Evolutionary conservation across 176 grass and related monocot genomes (phyloP).

Genomic region (Triticum monococcum): DNA sequence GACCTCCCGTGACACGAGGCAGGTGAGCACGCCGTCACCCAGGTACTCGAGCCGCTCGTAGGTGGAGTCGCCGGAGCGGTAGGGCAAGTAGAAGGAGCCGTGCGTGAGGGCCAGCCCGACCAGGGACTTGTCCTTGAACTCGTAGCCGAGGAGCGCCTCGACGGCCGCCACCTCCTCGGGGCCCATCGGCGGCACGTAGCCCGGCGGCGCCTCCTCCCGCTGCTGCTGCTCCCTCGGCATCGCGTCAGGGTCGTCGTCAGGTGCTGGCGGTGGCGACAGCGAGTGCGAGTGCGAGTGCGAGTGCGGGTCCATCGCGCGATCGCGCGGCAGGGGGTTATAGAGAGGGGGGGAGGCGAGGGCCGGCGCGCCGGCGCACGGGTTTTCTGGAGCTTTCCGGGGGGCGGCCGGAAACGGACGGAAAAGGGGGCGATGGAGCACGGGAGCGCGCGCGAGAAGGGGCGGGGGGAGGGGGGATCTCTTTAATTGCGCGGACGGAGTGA

Average conservation of each 20-base stretch:
- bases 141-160: conserved; percentile 55
- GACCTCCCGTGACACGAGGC: conserved; percentile 47
- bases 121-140: conserved; percentile 48
- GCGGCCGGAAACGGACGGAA: neutral
- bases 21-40: conserved; percentile 64
- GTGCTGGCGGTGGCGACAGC: neutral
- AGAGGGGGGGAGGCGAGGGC: neutral
- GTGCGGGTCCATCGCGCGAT: neutral
- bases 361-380: neutral
- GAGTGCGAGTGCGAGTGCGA: neutral
- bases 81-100: conserved; percentile 47
- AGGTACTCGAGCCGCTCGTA: conserved; percentile 85
- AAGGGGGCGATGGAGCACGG: neutral
- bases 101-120: conserved; percentile 69
- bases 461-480: neutral
- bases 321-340: neutral
- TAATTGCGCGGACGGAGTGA: neutral
- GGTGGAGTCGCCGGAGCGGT: conserved; percentile 27
- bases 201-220: conserved; percentile 22
- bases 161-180: conserved; percentile 32
- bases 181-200: conserved; percentile 37
- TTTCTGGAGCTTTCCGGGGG: neutral
- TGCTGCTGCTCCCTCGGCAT: conserved; percentile 3
- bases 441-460: neutral
- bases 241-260: neutral